These are phyloP conservation scores for Quercus glauca DNA, from an alignment of 306 rosid species.

Conservation along the genomic window DNA sequence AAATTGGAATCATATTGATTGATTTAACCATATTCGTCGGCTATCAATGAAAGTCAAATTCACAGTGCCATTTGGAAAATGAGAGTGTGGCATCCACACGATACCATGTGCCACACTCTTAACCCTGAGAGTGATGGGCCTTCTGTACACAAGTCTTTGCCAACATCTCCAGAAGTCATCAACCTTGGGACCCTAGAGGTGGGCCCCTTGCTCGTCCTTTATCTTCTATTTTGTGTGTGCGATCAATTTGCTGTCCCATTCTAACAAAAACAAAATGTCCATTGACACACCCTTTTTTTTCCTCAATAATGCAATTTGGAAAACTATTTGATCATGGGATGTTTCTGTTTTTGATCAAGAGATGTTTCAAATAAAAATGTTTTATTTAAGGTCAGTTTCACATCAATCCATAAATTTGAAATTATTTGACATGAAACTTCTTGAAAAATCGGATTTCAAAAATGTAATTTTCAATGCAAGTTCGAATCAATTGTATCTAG, in stretches of 20 bases:
- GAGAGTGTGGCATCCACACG: conserved; percentile 36
- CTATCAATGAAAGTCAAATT: conserved; percentile 29
- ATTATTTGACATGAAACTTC: too few relatives aligned
- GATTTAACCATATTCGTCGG: conserved; percentile 27
- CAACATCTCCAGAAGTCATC: not conserved
- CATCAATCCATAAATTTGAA: too few relatives aligned
- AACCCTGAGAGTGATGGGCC: not conserved
- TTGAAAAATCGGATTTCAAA: too few relatives aligned
- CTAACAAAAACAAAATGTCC: too few relatives aligned
- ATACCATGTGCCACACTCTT: conserved; percentile 15
- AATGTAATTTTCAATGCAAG: too few relatives aligned
- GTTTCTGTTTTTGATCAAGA: too few relatives aligned
- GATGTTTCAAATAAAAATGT: too few relatives aligned
- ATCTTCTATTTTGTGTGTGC: not conserved
- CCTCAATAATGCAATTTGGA: too few relatives aligned
- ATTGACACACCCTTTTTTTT: too few relatives aligned
- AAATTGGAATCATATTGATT: not conserved
- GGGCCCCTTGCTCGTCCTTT: not conserved
- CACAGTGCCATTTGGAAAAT: not conserved
- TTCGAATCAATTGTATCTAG: too few relatives aligned
- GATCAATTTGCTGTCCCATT: not conserved
- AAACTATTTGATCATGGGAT: too few relatives aligned
- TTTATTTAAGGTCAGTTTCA: too few relatives aligned
- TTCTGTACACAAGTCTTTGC: not conserved
- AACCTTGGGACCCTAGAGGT: not conserved